A percentile compares a stretch with the other conserved stretches of the same genome.
Evolutionary conservation across 139 green algal species (phyloP).

Genomic region (Choricystis sp.): DNA sequence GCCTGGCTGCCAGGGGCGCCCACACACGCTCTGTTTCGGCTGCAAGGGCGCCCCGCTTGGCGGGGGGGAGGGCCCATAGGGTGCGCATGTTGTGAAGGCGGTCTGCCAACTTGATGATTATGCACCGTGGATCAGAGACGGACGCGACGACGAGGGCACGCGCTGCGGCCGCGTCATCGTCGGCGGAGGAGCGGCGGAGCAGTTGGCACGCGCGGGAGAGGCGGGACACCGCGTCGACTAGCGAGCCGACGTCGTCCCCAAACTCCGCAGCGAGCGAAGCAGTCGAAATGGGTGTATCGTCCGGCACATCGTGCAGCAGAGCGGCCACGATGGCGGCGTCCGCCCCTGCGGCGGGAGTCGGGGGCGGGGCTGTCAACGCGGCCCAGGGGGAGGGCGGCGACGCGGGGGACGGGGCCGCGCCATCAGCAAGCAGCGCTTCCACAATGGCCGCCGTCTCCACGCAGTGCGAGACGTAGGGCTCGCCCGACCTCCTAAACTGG

Average conservation of each 20-base stretch:
- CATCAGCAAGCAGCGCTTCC: slow-evolving; percentile 33
- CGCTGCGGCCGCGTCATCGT: neutral
- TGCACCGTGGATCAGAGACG: slow-evolving; percentile 65
- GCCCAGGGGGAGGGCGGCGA: neutral
- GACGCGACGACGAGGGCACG: slow-evolving; percentile 50
- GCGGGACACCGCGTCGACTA: slow-evolving; percentile 65
- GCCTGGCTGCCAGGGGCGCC: slow-evolving; percentile 75
- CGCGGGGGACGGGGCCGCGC: neutral
- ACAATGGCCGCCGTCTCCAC: slow-evolving; percentile 84
- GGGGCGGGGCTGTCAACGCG: neutral
- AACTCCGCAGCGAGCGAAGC: slow-evolving; percentile 43
- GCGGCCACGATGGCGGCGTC: slow-evolving; percentile 59
- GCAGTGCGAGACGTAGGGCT: slow-evolving; percentile 87
- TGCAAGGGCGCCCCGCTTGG: slow-evolving; percentile 56
- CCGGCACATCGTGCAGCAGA: slow-evolving; percentile 87
- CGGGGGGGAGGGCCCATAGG: slow-evolving; percentile 45
- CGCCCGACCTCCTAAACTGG: slow-evolving; percentile 64
- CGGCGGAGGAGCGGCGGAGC: slow-evolving; percentile 8
- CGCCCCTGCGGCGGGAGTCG: slow-evolving; percentile 23
- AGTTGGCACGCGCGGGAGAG: slow-evolving; percentile 79
- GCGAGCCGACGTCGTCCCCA: slow-evolving; percentile 43
- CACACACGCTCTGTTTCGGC: slow-evolving; percentile 79
- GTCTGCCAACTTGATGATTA: slow-evolving; percentile 89
- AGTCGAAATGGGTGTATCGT: slow-evolving; percentile 56
- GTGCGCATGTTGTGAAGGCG: slow-evolving; percentile 96